Base-by-base conservation (phyloP, 2,329 filamentous ascomycete genomes). In the Lecanicillium sp. region DNA sequence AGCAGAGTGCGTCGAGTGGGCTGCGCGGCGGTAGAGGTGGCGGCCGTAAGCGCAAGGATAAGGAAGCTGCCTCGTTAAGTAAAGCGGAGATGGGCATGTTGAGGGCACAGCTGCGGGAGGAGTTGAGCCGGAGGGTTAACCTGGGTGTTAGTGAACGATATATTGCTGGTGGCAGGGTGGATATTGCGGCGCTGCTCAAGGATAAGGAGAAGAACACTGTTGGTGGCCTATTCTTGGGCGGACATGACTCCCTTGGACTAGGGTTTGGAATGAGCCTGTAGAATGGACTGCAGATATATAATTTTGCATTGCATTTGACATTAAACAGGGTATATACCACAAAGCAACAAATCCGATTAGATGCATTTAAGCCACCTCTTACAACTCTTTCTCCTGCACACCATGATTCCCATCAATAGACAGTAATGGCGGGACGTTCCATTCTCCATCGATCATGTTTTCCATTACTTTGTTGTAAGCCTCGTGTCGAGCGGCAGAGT, bases 101-200 rank as follows among this genome's bases (percentile, higher is more conserved):
- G 56, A 75, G 78, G 48, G 83, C 78, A 0, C 80, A 94, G 61
- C 59, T 96, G 51, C 81, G 75, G 51, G 71, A 75, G 31, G 59
- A 94, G 49, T 59, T 96, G 52, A 68, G 68, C 4, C 75, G 81
- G 58, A 74, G 85, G 43, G 75, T 95, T 40, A 95, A 95, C 53
- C 71, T 87, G 13, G 89, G 90, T 6, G 85, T 95, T 18, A 94
- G 85, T 53, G 86, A 89, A 63, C 75, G 73, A 52, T 96, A 95
- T 59, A 68, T 95, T 44, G 85, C 87, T 0, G 75, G 78, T n/a
- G 85, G 87, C 0, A 68, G 75, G n/a, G 76, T 95, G n/a, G 84
- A 95, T 63, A 70, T 95, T 5, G 81, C 81, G 37, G 71, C 86
- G 49, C 58, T 95, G 53, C 51, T 82, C 40, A 70, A 65, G 40